These are phyloP conservation scores for Penicillium crystallinum DNA, from an alignment of 495 filamentous ascomycete genomes.

Conservation along the genomic window DNA sequence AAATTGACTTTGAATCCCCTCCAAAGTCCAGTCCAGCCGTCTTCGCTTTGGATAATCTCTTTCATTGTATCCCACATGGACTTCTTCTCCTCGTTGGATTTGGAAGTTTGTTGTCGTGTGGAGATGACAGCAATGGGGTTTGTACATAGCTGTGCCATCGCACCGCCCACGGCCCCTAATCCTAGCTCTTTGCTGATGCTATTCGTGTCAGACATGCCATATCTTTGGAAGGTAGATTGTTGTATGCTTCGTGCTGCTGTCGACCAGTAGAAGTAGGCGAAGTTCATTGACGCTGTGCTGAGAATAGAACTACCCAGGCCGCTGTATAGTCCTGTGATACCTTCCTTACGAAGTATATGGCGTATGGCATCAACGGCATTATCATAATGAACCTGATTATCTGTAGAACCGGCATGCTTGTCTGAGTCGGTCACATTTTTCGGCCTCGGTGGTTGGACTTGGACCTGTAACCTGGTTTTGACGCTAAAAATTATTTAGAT, in stretches of 20 bases:
- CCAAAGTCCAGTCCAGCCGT: slow-evolving; percentile 75
- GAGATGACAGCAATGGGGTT: slow-evolving; percentile 89
- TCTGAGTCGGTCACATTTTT: not conserved
- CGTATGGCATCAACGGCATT: not conserved
- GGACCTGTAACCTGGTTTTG: slow-evolving; percentile 13
- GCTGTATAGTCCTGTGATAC: slow-evolving; percentile 7
- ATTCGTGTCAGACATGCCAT: slow-evolving; percentile 4
- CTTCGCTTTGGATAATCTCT: slow-evolving; percentile 74
- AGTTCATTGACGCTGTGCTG: slow-evolving; percentile 18
- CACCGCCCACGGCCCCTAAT: slow-evolving; percentile 75
- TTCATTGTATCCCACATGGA: slow-evolving; percentile 72
- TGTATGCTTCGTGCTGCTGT: slow-evolving; percentile 3
- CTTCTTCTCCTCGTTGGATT: slow-evolving; percentile 63
- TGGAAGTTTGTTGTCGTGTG: slow-evolving; percentile 75
- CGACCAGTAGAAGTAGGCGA: slow-evolving; percentile 20
- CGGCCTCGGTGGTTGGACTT: not conserved
- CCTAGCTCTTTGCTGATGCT: slow-evolving; percentile 26
- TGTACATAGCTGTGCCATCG: slow-evolving; percentile 81
- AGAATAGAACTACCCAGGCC: slow-evolving; percentile 11
- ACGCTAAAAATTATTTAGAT: slow-evolving; percentile 1
- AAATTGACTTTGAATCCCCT: slow-evolving; percentile 44
- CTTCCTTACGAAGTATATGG: slow-evolving; percentile 11
- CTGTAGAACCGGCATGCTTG: not conserved
- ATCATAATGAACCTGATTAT: not conserved
- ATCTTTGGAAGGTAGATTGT: not conserved